Evolutionary conservation across 2,329 filamentous ascomycete genomes (phyloP), one percentile per base, ranked within the genome.

Genomic region (Diaporthe sp.): DNA sequence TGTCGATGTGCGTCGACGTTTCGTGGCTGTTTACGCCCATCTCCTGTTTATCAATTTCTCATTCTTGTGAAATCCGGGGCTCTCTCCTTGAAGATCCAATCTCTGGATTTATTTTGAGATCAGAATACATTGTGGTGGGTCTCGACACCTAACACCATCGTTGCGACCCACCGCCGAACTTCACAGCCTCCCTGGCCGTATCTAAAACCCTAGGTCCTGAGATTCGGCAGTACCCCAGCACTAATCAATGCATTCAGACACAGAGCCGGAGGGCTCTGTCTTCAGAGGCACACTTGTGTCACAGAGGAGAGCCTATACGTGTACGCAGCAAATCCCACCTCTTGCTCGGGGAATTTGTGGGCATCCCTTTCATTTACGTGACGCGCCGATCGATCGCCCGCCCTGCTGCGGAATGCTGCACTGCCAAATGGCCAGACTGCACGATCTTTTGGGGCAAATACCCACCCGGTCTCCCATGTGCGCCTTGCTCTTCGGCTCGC

Each of bases 51-150:
- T 54, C 67, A 70, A 61, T 74, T 55, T 71, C 55, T 68, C 28
- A 13, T 58, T 45, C 47, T 38, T 52, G 64, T 55, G 55, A 42
- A 55, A 57, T 66, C 71, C 67, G 61, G 71, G 72, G 71, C 25
- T 60, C 22, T 67, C 69, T 60, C 72, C 61, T 69, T 66, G 72
- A 70, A 58, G 61, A 74, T 72, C 72, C 72, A 74, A 74, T 76
- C 68, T 74, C 50, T 68, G 68, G 50, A 40, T 66, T 71, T 76
- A 76, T 76, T 76, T 76, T 71, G 6, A 72, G 72, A 72, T 60
- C 66, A 42, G 42, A 58, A 33, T 45, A 22, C 60, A 66, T 50
- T 66, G 71, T 67, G 19, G 72, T 74, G 72, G 75, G 33, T 45
- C 50, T 47, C 35, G 40, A 54, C 64, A 38, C 33, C 47, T 38